Evolutionary conservation across 306 rosid genomes (phyloP).

Genomic region (Quercus wislizeni): DNA sequence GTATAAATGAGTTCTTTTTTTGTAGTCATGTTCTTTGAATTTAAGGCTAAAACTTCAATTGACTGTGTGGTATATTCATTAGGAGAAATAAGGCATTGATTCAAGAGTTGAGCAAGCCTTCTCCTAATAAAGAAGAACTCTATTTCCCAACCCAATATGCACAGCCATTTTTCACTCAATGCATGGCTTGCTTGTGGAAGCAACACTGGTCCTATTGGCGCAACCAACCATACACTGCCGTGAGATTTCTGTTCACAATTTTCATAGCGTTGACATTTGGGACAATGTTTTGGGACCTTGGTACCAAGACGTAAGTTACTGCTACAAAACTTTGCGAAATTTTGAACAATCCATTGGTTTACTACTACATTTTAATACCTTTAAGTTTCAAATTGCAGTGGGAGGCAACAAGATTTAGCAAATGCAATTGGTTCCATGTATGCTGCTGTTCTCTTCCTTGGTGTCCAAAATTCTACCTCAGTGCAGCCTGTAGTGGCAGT

Average conservation of each 20-base stretch:
- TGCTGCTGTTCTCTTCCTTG: conserved; percentile 46
- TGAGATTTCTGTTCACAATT: conserved; percentile 42
- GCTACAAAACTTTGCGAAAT: neutral
- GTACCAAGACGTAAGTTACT: conserved; percentile 38
- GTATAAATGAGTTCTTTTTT: no score
- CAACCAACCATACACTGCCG: conserved; percentile 49
- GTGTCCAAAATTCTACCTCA: conserved; percentile 35
- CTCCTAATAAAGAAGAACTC: conserved; percentile 60
- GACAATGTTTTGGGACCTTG: conserved; percentile 48
- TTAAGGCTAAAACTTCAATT: no score
- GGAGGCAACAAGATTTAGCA: conserved; percentile 26
- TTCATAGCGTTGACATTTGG: conserved; percentile 40
- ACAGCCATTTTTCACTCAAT: conserved; percentile 57
- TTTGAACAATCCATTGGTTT: no score
- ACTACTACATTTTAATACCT: no score
- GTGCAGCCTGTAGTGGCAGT: conserved; percentile 55
- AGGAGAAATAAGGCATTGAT: conserved; percentile 82
- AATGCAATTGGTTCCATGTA: conserved; percentile 58
- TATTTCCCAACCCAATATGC: conserved; percentile 56
- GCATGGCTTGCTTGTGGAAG: conserved; percentile 87
- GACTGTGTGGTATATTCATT: neutral
- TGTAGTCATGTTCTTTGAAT: no score
- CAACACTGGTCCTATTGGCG: conserved; percentile 59
- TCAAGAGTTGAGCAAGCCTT: conserved; percentile 54
- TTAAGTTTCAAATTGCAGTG: neutral